Evolutionary conservation across 2,329 filamentous ascomycete genomes (phyloP), one percentile per base, ranked within the genome.

Genomic region (Penicillium sp.): DNA sequence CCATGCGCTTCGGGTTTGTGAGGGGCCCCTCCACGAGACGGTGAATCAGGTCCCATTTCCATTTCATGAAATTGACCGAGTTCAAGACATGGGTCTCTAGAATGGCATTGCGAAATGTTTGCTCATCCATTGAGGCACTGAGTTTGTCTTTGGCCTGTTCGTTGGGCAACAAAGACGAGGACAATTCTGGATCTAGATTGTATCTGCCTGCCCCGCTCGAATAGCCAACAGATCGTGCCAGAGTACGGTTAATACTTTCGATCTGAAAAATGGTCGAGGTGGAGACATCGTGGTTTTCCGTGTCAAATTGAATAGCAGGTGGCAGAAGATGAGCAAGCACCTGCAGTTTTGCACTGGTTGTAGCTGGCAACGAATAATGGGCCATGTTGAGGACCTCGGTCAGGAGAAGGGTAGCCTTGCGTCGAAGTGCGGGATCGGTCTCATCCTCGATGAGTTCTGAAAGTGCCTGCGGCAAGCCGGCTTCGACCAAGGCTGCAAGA

Each of bases 181-280:
- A 72, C 39, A 74, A 70, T 47, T 78, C 75, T 29, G 72, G 69
- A 39, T 69, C 67, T 52, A 70, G 65, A 34, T 65, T 67, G 41
- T 73, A 71, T 48, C 67, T 66, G 46, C 71, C 72, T 4, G 67
- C 57, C 27, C 63, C 63, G 43, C 64, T 63, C 28, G 67, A 58
- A 34, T 70, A 61, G n/a, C 73, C 72, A 5, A 82, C 80, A 41
- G 88, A 94, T 48, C 90, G 81, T 64, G 94, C 94, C 11, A 98
- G 73, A 0, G 90, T 97, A 53, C 89, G 83, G 66, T 91, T 98
- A 56, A 98, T 90, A 64, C 91, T 96, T 71, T 95, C 95, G 46
- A 98, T 95, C 65, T 97, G 93, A 62, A 97, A 98, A 9, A 98
- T 88, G 13, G 94, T 94, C 6, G 89, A 85, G 6, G 89, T 90